phyloP scores from a whole-genome alignment of 148 eudicot genomes.

The Vaccinium myrtillus region DNA sequence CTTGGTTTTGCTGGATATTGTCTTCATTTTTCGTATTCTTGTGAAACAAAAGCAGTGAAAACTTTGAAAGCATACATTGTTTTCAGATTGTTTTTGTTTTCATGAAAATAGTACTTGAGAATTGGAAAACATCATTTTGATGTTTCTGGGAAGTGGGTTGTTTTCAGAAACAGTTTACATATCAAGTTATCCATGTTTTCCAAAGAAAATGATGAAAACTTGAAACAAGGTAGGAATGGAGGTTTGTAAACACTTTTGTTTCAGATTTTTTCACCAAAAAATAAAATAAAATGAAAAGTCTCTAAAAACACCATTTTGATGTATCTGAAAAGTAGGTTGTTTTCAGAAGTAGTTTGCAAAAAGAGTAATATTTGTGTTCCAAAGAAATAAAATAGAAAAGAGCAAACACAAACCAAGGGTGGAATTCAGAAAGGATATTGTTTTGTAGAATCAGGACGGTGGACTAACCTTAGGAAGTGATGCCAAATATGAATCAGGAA shows the following conservation, averaged over 20 bases:
- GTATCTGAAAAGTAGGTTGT: background rate
- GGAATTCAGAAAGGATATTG: background rate
- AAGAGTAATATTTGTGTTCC: too few species aligned
- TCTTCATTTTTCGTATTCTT: background rate
- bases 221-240: background rate
- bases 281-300: too few species aligned
- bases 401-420: too few species aligned
- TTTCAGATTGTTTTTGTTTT: background rate
- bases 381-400: too few species aligned
- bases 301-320: background rate
- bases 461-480: constrained; percentile 87
- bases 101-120: background rate
- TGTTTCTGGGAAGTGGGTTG: background rate
- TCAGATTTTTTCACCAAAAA: background rate
- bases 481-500: constrained; percentile 69
- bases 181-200: too few species aligned
- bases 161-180: too few species aligned
- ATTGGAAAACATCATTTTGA: background rate
- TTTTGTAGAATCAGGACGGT: background rate
- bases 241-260: background rate
- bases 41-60: too few species aligned
- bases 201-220: background rate
- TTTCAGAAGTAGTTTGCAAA: background rate
- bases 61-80: too few species aligned
- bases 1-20: background rate